Conservation (phyloP, 345 rosid genomes). For the Syzygium jambos region DNA sequence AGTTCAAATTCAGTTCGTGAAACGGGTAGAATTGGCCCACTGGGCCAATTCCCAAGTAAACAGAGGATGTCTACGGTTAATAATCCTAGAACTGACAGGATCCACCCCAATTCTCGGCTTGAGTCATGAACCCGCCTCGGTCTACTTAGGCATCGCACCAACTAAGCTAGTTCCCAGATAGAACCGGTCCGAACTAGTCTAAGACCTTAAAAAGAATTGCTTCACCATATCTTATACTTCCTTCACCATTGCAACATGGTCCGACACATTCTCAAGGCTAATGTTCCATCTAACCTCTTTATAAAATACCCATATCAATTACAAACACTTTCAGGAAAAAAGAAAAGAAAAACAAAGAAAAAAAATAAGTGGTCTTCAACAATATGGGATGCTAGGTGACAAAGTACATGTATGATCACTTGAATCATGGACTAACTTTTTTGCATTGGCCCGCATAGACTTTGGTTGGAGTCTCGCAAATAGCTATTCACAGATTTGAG, state of each 20-base stretch:
- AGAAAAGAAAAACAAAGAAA: too few species aligned
- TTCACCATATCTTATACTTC: not conserved
- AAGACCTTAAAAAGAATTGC: not conserved
- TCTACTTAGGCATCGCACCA: not conserved
- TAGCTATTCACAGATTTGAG: not conserved
- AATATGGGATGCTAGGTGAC: not conserved
- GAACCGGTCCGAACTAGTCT: fast-evolving
- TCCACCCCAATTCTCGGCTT: fast-evolving
- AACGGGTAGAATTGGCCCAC: too few species aligned
- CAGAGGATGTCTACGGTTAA: not conserved
- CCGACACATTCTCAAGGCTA: not conserved
- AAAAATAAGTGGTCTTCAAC: not conserved
- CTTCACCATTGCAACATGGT: not conserved
- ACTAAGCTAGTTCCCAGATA: fast-evolving
- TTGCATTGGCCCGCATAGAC: not conserved
- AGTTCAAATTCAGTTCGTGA: not conserved
- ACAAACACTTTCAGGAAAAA: not conserved
- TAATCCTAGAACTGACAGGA: fast-evolving
- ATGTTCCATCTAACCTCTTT: not conserved
- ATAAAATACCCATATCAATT: not conserved
- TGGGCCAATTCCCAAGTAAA: not conserved
- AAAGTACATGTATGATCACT: not conserved
- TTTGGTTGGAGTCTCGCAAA: not conserved
- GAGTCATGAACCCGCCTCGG: not conserved
- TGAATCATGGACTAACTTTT: not conserved